phyloP scores from a whole-genome alignment of 2,329 filamentous ascomycete species.

The Penicillium sp. region DNA sequence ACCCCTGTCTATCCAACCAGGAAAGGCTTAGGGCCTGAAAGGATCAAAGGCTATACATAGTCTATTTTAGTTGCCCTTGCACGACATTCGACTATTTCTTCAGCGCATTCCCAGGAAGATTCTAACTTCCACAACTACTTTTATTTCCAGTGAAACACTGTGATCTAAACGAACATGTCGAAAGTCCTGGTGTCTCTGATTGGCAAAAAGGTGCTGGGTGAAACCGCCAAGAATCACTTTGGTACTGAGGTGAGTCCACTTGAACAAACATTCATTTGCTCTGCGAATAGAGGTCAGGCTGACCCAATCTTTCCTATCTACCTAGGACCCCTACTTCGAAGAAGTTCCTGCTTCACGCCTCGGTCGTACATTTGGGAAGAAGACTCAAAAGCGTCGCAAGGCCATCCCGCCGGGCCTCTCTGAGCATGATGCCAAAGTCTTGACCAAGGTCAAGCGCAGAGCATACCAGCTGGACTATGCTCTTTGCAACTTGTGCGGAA shows the following conservation, averaged over 20 bases:
- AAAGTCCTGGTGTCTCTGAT: slow-evolving; percentile 26
- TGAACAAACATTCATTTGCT: slow-evolving; percentile 3
- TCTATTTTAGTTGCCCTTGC: slow-evolving; percentile 11
- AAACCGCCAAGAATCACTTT: slow-evolving; percentile 40
- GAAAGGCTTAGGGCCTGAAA: not conserved
- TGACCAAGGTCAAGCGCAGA: slow-evolving; percentile 80
- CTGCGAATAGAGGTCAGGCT: not conserved
- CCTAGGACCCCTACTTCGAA: slow-evolving; percentile 87
- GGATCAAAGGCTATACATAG: slow-evolving; percentile 12
- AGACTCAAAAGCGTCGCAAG: slow-evolving; percentile 80
- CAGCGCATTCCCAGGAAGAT: not conserved
- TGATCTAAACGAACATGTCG: slow-evolving; percentile 22
- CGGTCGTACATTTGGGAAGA: slow-evolving; percentile 62
- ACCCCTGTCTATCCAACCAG: slow-evolving; percentile 6
- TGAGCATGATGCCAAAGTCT: slow-evolving; percentile 72
- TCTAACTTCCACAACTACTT: not conserved
- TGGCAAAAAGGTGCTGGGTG: slow-evolving; percentile 34
- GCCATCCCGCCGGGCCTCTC: slow-evolving; percentile 80
- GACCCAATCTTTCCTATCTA: slow-evolving; percentile 2
- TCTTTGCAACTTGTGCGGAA: slow-evolving; percentile 75
- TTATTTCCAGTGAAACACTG: not conserved
- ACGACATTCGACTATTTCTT: slow-evolving; percentile 1
- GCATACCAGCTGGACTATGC: slow-evolving; percentile 84
- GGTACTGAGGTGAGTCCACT: slow-evolving; percentile 37
- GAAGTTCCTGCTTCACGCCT: slow-evolving; percentile 71